These are phyloP conservation scores for Candida sp. DNA, from an alignment of 1,139 yeast genomes.

Conservation along the genomic window DNA sequence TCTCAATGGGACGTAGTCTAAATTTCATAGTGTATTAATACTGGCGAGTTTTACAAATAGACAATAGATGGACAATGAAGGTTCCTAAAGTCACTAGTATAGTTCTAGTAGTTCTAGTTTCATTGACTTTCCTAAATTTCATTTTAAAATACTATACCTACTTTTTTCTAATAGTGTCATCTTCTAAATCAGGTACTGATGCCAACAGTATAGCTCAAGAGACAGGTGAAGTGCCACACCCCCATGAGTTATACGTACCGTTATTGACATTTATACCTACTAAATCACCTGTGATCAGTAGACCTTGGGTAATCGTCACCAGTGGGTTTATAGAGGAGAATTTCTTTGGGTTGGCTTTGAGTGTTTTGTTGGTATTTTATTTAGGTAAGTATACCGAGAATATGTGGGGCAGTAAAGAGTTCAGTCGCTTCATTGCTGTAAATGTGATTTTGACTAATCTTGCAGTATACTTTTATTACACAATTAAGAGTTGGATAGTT, in stretches of 20 bases:
- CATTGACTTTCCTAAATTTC: constrained; percentile 26
- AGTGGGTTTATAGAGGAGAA: constrained; percentile 33
- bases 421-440: constrained; percentile 22
- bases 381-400: constrained; percentile 37
- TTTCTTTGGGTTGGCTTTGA: constrained; percentile 23
- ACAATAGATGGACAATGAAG: constrained; percentile 18
- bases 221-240: constrained; percentile 37
- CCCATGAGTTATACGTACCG: constrained; percentile 40
- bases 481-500: constrained; percentile 22
- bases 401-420: constrained; percentile 36
- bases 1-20: background rate
- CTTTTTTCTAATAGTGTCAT: constrained; percentile 28
- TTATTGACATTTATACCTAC: constrained; percentile 38
- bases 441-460: constrained; percentile 30
- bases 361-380: constrained; percentile 26
- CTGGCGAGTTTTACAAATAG: background rate
- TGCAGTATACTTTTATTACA: constrained; percentile 30
- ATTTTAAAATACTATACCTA: constrained; percentile 29
- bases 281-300: constrained; percentile 28
- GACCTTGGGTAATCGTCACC: constrained; percentile 40
- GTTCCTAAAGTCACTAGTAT: constrained; percentile 36
- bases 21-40: background rate
- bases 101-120: constrained; percentile 27
- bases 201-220: constrained; percentile 26
- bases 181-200: constrained; percentile 22